Evolutionary conservation across 495 filamentous ascomycete species (phyloP), one percentile per base, ranked within the genome.

Genomic region (Penicillium verhagenii): DNA sequence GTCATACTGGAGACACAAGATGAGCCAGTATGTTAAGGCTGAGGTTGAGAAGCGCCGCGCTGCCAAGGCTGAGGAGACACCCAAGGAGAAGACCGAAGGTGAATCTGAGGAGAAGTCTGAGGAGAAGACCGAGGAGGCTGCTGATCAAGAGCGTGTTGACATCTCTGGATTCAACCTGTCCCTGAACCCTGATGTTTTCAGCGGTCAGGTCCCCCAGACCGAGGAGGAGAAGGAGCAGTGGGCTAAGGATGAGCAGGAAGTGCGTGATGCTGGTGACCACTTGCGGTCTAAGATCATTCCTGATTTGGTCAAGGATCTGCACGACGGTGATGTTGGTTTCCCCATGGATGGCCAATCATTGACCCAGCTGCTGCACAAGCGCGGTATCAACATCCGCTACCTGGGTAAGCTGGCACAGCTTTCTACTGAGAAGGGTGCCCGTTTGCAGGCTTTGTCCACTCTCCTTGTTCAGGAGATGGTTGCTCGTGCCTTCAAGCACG

Each of bases 271-370:
- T 18, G 93, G 91, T 75, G 81, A 83, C 39, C 89, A 86, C 72
- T 80, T 99, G 44, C 82, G 82, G 2, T 77, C 84, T 42, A 84
- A 83, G 47, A 78, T 89, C 44, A 86, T 99, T 53, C 91, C 91
- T 21, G 78, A 82, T 33, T 68, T 91, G 42, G 77, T 96, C 47
- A 81, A 86, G 60, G 92, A 97, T 58, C 83, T 97, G 42, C 87
- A 88, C 65, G 89, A 96, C 61, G 90, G 91, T 9, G 95, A 99
- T 57, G 86, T 96, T 45, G 91, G 92, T 56, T 97, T 96, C 78
- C 95, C 95, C 33, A 96, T 97, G 91, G 95, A 99, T 64, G 95
- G 95, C 37, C 83, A 89, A 60, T 96, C 92, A 21, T 79, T 99
- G 52, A 90, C 85, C 56, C 83, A 86, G 58, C 82, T 96, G 38